Percentiles rank a stretch among this genome's conserved stretches.
Conservation (phyloP, 805 yeast species). For the Candida parachauliodes region DNA sequence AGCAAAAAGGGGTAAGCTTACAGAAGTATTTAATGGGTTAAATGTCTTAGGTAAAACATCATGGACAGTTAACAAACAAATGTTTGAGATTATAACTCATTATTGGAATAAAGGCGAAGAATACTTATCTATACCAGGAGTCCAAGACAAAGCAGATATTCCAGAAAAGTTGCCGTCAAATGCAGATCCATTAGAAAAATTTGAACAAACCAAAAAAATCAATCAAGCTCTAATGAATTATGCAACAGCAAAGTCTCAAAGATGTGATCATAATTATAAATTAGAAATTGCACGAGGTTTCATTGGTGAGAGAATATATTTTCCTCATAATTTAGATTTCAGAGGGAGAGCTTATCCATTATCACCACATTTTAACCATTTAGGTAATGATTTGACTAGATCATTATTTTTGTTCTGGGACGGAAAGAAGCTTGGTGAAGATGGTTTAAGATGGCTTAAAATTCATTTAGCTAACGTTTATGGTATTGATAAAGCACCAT, state of each 20-base stretch:
- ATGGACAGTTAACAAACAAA: conserved; percentile 82
- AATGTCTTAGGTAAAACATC: conserved; percentile 84
- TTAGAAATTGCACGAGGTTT: conserved; percentile 91
- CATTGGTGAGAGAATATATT: conserved; percentile 41
- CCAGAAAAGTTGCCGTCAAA: conserved; percentile 53
- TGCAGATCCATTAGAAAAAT: conserved; percentile 68
- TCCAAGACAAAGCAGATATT: conserved; percentile 38
- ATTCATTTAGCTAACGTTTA: conserved; percentile 37
- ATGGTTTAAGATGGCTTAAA: conserved; percentile 35
- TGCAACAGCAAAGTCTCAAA: conserved; percentile 70
- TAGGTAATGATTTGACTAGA: conserved; percentile 33
- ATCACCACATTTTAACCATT: conserved; percentile 31
- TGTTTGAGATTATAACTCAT: conserved; percentile 65
- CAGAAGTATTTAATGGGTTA: conserved; percentile 70
- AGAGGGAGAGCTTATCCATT: conserved; percentile 41
- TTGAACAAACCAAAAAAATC: conserved; percentile 64
- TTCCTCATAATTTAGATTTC: conserved; percentile 39
- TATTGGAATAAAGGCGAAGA: conserved; percentile 85
- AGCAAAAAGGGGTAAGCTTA: conserved; percentile 61
- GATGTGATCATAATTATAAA: conserved; percentile 93
- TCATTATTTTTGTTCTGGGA: conserved; percentile 39
- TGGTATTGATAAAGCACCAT: conserved; percentile 62
- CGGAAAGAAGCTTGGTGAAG: conserved; percentile 29
- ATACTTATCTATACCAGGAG: conserved; percentile 68
- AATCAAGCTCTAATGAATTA: conserved; percentile 57